phyloP scores from a whole-genome alignment of 345 rosid species.

The Linum trigynum region DNA sequence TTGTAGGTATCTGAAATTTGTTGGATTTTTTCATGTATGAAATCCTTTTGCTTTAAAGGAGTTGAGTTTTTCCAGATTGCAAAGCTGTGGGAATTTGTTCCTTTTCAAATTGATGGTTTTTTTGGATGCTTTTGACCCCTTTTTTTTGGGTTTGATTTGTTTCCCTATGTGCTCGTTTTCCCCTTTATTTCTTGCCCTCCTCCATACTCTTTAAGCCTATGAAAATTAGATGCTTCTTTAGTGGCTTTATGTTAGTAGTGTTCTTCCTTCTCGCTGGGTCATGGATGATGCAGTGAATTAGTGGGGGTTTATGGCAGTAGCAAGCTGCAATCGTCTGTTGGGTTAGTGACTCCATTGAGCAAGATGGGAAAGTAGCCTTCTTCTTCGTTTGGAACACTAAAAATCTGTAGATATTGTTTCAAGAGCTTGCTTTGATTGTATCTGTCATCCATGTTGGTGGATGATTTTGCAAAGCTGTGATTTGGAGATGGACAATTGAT shows the following conservation, averaged over 20 bases:
- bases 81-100: neutral
- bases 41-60: no score
- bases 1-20: neutral
- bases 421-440: no score
- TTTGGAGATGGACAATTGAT: no score
- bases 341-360: neutral
- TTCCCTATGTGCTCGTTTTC: neutral
- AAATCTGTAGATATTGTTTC: neutral
- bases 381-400: neutral
- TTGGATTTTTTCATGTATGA: neutral
- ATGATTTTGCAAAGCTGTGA: no score
- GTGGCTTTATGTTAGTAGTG: no score
- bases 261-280: no score
- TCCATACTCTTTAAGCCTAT: no score
- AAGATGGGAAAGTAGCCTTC: neutral
- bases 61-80: neutral
- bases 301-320: no score
- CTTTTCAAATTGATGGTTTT: neutral
- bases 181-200: neutral
- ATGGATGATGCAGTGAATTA: no score
- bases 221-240: no score
- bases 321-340: no score
- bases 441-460: no score
- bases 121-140: neutral
- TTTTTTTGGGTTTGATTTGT: conserved; percentile 1